A percentile compares a stretch with the other conserved stretches of the same genome.
Conservation (phyloP, 148 eudicot species). For the Agrostemma githago region DNA sequence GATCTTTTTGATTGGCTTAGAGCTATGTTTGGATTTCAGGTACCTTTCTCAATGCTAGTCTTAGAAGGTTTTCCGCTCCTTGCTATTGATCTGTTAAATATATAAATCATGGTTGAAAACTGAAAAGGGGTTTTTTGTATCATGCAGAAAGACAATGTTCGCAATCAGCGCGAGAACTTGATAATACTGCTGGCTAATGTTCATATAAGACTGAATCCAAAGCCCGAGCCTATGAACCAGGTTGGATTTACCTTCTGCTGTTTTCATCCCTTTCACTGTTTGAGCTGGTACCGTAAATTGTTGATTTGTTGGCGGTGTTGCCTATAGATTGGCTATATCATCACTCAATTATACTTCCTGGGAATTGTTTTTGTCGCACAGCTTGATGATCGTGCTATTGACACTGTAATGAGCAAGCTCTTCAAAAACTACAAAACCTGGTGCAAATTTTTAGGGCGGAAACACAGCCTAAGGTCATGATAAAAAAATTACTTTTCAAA, state of each 20-base stretch:
- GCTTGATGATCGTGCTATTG: conserved; percentile 91
- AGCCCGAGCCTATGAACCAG: conserved; percentile 65
- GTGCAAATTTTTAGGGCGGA: conserved; percentile 93
- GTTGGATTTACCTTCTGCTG: conserved; percentile 28
- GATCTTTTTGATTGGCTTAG: conserved; percentile 96
- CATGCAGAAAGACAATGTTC: conserved; percentile 85
- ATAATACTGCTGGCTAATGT: conserved; percentile 73
- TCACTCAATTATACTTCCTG: neutral
- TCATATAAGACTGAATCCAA: conserved; percentile 62
- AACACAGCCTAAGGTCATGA: conserved; percentile 69
- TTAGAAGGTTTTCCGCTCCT: conserved; percentile 1
- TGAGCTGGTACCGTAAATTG: conserved; percentile 10
- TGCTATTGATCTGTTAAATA: neutral
- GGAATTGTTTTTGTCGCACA: conserved; percentile 22
- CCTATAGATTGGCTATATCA: neutral
- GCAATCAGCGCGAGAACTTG: conserved; percentile 91
- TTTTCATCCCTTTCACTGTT: neutral
- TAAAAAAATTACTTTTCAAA: neutral
- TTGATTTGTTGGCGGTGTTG: neutral
- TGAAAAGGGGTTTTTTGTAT: conserved; percentile 20
- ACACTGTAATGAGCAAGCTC: conserved; percentile 75
- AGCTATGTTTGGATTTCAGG: conserved; percentile 99
- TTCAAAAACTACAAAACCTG: conserved; percentile 91
- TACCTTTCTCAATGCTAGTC: conserved; percentile 21
- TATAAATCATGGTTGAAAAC: conserved; percentile 2